Conservation (phyloP, 2,329 filamentous ascomycete genomes). For the Hypomyces perniciosus region DNA sequence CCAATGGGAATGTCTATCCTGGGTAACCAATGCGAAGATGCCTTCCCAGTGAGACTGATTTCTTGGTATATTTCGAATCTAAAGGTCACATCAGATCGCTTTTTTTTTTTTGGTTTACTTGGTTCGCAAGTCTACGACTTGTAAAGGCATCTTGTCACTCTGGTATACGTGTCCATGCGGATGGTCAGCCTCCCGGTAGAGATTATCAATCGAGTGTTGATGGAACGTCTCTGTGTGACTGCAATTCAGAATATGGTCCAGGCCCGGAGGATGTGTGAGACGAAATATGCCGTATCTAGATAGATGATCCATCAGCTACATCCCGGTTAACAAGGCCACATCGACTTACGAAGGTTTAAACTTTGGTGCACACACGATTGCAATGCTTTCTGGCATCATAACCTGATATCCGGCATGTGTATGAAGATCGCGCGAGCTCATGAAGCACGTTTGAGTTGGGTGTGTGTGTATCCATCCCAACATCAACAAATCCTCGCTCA, state of each 20-base stretch:
- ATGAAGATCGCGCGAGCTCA: constrained; percentile 90
- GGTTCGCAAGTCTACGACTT: constrained; percentile 47
- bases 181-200: constrained; percentile 69
- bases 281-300: constrained; percentile 86
- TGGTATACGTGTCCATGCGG: constrained; percentile 66
- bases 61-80: too few species aligned
- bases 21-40: too few species aligned
- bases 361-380: constrained; percentile 89
- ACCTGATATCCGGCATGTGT: constrained; percentile 93
- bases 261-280: constrained; percentile 84
- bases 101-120: constrained; percentile 7
- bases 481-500: constrained; percentile 74
- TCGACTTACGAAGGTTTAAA: constrained; percentile 64
- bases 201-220: constrained; percentile 58
- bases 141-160: constrained; percentile 56
- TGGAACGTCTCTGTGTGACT: constrained; percentile 77
- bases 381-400: constrained; percentile 93
- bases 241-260: constrained; percentile 79
- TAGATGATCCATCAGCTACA: constrained; percentile 1
- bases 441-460: constrained; percentile 93
- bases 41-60: too few species aligned
- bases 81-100: too few species aligned
- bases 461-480: constrained; percentile 98
- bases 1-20: too few species aligned
- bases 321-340: neutral